Conservation (phyloP, 495 filamentous ascomycete species). For the Cercophora samala region DNA sequence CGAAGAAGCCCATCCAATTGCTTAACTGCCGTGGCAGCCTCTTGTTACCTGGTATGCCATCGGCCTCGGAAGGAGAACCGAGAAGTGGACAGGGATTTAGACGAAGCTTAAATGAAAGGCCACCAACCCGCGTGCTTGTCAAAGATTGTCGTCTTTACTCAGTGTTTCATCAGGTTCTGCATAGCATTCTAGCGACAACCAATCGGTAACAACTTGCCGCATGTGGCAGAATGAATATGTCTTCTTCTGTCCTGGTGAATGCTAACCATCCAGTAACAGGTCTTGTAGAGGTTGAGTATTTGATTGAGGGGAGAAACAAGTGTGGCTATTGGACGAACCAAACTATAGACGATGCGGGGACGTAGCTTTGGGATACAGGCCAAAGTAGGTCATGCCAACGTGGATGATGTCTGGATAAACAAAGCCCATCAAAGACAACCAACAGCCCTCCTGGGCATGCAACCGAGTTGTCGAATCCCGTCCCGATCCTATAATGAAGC, state of each 20-base stretch:
- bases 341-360: neutral
- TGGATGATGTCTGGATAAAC: conserved; percentile 6
- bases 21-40: conserved; percentile 7
- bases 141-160: neutral
- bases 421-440: neutral
- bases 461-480: neutral
- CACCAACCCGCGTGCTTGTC: neutral
- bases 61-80: conserved; percentile 6
- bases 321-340: neutral
- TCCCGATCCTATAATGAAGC: neutral
- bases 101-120: neutral
- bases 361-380: neutral
- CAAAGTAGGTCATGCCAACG: neutral
- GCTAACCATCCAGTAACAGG: neutral
- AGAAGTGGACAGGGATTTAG: neutral
- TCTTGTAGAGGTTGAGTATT: neutral
- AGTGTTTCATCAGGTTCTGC: neutral
- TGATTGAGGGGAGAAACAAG: neutral
- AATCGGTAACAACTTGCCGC: neutral
- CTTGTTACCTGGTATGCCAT: neutral
- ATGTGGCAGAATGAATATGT: neutral
- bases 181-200: neutral
- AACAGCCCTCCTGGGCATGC: neutral
- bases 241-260: neutral
- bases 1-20: conserved; percentile 1